A percentile compares a stretch with the other conserved stretches of the same genome.
These are phyloP conservation scores for Tricholoma sp. DNA, from an alignment of 768 basidiomycete species.

Conservation along the genomic window DNA sequence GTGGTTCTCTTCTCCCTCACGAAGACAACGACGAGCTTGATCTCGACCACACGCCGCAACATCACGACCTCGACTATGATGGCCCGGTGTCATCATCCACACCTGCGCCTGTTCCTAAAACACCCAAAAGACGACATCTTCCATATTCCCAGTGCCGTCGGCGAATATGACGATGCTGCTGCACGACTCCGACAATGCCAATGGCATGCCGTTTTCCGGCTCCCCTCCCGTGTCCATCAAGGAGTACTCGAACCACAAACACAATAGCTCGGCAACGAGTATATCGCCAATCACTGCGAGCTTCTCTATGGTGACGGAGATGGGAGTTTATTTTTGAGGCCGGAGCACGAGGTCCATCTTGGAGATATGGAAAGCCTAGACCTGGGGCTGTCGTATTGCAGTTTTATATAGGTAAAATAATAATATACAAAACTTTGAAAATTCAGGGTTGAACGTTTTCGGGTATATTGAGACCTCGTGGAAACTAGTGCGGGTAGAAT, in stretches of 20 bases:
- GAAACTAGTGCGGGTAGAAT: too few relatives aligned
- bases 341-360: slow-evolving; percentile 71
- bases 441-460: too few relatives aligned
- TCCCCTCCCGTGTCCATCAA: slow-evolving; percentile 4
- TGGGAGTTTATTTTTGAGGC: slow-evolving; percentile 60
- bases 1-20: not conserved
- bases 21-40: not conserved
- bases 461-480: too few relatives aligned
- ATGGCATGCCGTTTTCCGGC: slow-evolving; percentile 10
- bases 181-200: slow-evolving; percentile 30
- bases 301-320: slow-evolving; percentile 61
- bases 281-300: slow-evolving; percentile 63
- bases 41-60: not conserved
- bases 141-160: slow-evolving; percentile 61
- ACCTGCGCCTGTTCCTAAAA: slow-evolving; percentile 9
- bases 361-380: slow-evolving; percentile 65
- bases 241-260: slow-evolving; percentile 1
- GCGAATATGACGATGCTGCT: slow-evolving; percentile 74
- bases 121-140: slow-evolving; percentile 42
- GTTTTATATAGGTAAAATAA: too few relatives aligned
- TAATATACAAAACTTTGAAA: too few relatives aligned
- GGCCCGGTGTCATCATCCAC: slow-evolving; percentile 17
- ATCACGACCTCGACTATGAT: slow-evolving; percentile 17
- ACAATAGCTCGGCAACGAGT: slow-evolving; percentile 31
- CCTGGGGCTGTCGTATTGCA: slow-evolving; percentile 19